Evolutionary conservation across 1,139 yeast species (phyloP), one percentile per base, ranked within the genome.

Genomic region (Saccharomycopsis phalli): DNA sequence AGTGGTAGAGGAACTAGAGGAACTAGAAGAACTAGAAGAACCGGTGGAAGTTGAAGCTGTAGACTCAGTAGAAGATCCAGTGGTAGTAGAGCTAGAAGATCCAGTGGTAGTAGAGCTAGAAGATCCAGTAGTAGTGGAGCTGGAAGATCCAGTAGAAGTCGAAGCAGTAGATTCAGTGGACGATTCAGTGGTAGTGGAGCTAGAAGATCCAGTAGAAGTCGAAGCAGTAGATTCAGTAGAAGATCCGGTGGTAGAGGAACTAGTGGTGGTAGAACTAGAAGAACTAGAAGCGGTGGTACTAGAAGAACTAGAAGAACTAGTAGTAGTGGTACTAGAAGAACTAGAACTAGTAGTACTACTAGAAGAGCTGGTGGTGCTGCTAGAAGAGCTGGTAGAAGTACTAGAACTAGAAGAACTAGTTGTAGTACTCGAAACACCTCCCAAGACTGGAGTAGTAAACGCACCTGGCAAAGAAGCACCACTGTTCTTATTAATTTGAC

Each of bases 401-500:
- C 21, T 19, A 17, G 40, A 31, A 21, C 23, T 22, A 14, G 22
- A 13, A 22, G 28, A 22, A 23, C 30, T 13, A 18, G 40, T 33
- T 5, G 46, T 28, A 30, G 45, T 21, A 13, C 33, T n/a, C 6
- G 22, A 19, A 17, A 32, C 36, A 30, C 30, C 38, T 13, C 10
- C 13, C 21, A 36, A 27, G 19, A 29, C 17, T 29, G 43, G 41
- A 19, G 46, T 40, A n/a, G 44, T 31, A 29, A 18, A 17, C 8
- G 38, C 19, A 37, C 35, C 13, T 21, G 41, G 38, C 20, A 40
- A 27, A 4, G 26, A 3, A 2, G 27, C 34, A 14, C 27, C 28
- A 22, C 34, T 10, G 25, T 38, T 67, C 19, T 79, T 80, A 49
- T 68, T 64, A 33, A 77, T 61, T 42, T 56, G 52, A 34, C 84